These are phyloP conservation scores for Medicago truncatula DNA, from an alignment of 306 rosid genomes.

Conservation along the genomic window MtrunA17r5.0-ANR NC_053042.1:42805501-42806000, in stretches of 20 bases:
- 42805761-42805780: slow-evolving; percentile 96
- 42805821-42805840: slow-evolving; percentile 13
- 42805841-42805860: slow-evolving; percentile 39
- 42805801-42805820: slow-evolving; percentile 49
- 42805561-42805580: slow-evolving; percentile 98
- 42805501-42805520: slow-evolving; percentile 80
- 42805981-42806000: slow-evolving; percentile 71
- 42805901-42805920: slow-evolving; percentile 90
- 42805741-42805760: slow-evolving; percentile 68
- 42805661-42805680: slow-evolving; percentile 26
- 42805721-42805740: slow-evolving; percentile 87
- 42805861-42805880: slow-evolving; percentile 55
- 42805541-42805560: slow-evolving; percentile 91
- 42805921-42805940: slow-evolving; percentile 83
- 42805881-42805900: slow-evolving; percentile 93
- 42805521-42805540: slow-evolving; percentile 88
- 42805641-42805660: slow-evolving; percentile 37
- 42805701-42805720: slow-evolving; percentile 55
- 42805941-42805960: slow-evolving; percentile 88
- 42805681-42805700: slow-evolving; percentile 33
- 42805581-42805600: slow-evolving; percentile 90
- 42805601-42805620: slow-evolving; percentile 94
- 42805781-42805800: slow-evolving; percentile 91
- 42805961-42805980: slow-evolving; percentile 68
- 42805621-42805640: slow-evolving; percentile 67